These are phyloP conservation scores for Blastocystis sp. DNA, from an alignment of 352 stramenopile genomes.

Conservation along the genomic window DNA sequence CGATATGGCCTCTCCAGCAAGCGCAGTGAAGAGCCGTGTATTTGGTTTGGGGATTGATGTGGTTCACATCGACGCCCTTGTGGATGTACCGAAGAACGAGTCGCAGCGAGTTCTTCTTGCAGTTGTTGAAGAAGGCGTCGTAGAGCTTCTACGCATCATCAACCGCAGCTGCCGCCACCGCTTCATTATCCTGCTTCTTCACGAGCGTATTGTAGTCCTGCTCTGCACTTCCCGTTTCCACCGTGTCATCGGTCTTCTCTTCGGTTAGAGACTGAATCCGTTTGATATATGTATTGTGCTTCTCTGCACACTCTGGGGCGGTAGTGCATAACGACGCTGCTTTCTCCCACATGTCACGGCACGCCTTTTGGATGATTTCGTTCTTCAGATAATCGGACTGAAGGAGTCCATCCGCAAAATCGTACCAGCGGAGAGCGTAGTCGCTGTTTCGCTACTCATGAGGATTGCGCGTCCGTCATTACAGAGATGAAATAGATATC, in stretches of 20 bases:
- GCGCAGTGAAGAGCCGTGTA: constrained; percentile 65
- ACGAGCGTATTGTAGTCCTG: constrained; percentile 23
- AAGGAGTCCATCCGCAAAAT: neutral
- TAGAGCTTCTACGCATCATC: constrained; percentile 30
- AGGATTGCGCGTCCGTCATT: neutral
- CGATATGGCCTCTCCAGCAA: constrained; percentile 53
- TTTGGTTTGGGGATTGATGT: constrained; percentile 63
- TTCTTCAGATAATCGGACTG: neutral
- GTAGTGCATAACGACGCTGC: neutral
- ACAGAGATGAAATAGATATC: constrained; percentile 55
- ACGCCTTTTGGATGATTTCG: neutral
- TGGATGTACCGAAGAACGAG: constrained; percentile 34
- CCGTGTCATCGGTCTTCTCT: neutral
- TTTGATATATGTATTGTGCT: neutral
- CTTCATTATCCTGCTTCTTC: constrained; percentile 1
- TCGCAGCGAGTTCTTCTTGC: constrained; percentile 53
- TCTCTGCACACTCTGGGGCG: neutral
- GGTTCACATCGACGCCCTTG: constrained; percentile 41
- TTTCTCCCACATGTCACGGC: neutral
- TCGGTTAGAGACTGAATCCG: neutral
- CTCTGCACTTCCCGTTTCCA: no score
- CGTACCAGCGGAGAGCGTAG: constrained; percentile 11
- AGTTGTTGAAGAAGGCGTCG: constrained; percentile 54
- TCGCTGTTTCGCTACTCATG: constrained; percentile 10
- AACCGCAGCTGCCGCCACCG: neutral